Percentiles rank a stretch among this genome's conserved stretches.
phyloP scores from a whole-genome alignment of 208 protist genomes.

The Acanthamoeba healyi region DNA sequence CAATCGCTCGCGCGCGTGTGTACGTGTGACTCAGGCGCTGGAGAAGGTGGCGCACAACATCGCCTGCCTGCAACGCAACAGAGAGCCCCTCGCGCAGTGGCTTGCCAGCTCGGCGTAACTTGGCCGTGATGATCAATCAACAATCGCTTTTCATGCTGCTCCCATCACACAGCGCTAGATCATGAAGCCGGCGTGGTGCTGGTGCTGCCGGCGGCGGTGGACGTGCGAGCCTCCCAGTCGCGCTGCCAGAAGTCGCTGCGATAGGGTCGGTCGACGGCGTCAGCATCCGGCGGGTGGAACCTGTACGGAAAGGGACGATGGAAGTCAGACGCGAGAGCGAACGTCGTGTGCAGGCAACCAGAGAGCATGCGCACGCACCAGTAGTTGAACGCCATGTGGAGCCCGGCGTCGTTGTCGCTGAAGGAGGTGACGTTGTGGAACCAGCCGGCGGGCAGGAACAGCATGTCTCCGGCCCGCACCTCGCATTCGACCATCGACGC shows the following conservation, averaged over 20 bases:
- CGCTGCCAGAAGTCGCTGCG: constrained; percentile 19
- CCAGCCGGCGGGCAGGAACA: constrained; percentile 78
- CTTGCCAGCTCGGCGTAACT: neutral
- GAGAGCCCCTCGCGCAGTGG: neutral
- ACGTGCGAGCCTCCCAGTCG: neutral
- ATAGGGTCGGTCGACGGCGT: neutral
- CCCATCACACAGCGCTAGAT: too few species aligned
- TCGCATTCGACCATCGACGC: constrained; percentile 22
- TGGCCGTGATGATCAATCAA: too few species aligned
- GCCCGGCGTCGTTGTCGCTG: constrained; percentile 6
- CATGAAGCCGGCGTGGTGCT: too few species aligned
- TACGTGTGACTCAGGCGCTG: neutral
- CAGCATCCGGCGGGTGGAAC: constrained; percentile 2
- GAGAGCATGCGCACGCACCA: neutral
- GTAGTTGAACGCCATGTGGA: constrained; percentile 72
- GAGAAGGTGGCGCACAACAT: constrained; percentile 6
- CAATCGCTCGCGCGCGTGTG: neutral
- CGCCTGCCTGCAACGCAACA: neutral
- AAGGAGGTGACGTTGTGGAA: constrained; percentile 79
- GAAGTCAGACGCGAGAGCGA: neutral
- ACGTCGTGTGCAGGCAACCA: neutral
- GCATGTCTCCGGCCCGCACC: constrained; percentile 65
- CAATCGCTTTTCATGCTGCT: too few species aligned
- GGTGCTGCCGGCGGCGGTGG: too few species aligned
- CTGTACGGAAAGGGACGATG: neutral